Evolutionary conservation across 2,329 filamentous ascomycete species (phyloP).

Genomic region (Aureobasidium sp.): DNA sequence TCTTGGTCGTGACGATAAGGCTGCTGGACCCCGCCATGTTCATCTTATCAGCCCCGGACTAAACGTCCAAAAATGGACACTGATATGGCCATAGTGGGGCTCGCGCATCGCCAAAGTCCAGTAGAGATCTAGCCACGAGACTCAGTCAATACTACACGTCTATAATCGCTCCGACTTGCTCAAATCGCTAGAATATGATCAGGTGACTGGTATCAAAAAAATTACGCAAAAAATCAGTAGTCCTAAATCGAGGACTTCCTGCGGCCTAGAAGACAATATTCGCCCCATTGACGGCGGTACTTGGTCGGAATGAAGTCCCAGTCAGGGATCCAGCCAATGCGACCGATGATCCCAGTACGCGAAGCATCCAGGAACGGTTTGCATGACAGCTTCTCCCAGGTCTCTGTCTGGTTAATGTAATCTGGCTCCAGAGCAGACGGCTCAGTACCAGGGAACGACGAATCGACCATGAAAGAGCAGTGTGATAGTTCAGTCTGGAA

Average conservation of each 20-base stretch:
- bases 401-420: slow-evolving; percentile 64
- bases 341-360: slow-evolving; percentile 64
- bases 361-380: slow-evolving; percentile 72
- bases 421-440: slow-evolving; percentile 68
- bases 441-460: slow-evolving; percentile 58
- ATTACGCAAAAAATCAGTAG: background rate
- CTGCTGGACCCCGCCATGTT: background rate
- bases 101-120: background rate
- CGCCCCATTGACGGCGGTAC: slow-evolving; percentile 72
- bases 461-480: slow-evolving; percentile 84
- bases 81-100: slow-evolving; percentile 7
- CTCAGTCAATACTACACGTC: background rate
- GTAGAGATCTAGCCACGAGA: background rate
- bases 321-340: slow-evolving; percentile 77
- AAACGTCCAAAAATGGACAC: background rate
- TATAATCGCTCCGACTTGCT: slow-evolving; percentile 6
- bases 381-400: slow-evolving; percentile 74
- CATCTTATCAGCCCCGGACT: slow-evolving; percentile 9
- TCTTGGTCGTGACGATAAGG: slow-evolving; percentile 10
- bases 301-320: slow-evolving; percentile 60
- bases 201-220: slow-evolving; percentile 7
- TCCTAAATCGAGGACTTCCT: slow-evolving; percentile 27
- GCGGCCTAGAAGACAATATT: slow-evolving; percentile 74
- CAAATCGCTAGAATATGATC: background rate
- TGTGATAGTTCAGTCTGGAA: slow-evolving; percentile 57